Conservation (phyloP, 768 basidiomycete genomes). For the Hortiboletus campestris region DNA sequence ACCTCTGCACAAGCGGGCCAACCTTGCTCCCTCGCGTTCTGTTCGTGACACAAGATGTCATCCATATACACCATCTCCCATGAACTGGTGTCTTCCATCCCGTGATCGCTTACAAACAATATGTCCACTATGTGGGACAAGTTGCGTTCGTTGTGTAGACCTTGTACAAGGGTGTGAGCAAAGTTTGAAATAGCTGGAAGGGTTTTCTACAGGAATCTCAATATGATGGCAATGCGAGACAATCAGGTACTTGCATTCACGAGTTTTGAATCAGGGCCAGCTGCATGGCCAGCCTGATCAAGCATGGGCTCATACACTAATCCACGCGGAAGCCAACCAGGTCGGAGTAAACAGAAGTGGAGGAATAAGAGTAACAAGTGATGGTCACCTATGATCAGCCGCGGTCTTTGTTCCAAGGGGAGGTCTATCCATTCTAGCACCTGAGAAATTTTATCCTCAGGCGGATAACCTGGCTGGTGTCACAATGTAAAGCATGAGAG, state of each 20-base stretch:
- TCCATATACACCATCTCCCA: slow-evolving; percentile 76
- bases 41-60: slow-evolving; percentile 31
- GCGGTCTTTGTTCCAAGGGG: slow-evolving; percentile 57
- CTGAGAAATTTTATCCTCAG: slow-evolving; percentile 62
- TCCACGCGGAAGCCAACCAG: background rate
- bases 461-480: background rate
- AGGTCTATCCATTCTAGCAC: slow-evolving; percentile 77
- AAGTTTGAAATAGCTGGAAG: slow-evolving; percentile 66
- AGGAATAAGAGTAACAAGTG: background rate
- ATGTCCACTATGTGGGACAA: slow-evolving; percentile 79
- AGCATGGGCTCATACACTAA: slow-evolving; percentile 78
- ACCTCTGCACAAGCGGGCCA: slow-evolving; percentile 14
- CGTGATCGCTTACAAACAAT: slow-evolving; percentile 83
- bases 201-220: slow-evolving; percentile 46
- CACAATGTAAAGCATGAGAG: background rate
- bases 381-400: slow-evolving; percentile 61
- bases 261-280: slow-evolving; percentile 60
- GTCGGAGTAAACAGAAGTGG: background rate
- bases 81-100: slow-evolving; percentile 82
- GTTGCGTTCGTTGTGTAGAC: slow-evolving; percentile 64
- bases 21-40: slow-evolving; percentile 3
- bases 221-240: background rate
- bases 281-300: slow-evolving; percentile 77
- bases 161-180: slow-evolving; percentile 44
- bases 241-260: slow-evolving; percentile 56